Conservation (phyloP, 768 basidiomycete species). For the Porpolomopsis calyptriformis region DNA sequence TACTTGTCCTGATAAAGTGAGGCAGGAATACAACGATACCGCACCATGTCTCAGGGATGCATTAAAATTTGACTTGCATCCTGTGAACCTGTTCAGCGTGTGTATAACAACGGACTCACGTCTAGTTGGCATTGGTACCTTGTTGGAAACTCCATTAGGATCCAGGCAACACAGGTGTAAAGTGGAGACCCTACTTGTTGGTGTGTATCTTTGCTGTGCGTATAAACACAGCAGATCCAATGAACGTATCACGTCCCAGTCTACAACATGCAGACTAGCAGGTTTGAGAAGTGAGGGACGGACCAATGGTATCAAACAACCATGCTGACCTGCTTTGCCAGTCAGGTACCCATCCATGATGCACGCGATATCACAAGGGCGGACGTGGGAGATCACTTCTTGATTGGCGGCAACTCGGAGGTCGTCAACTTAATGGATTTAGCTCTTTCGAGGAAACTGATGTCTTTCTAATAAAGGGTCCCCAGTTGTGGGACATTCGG, state of each 20-base stretch:
- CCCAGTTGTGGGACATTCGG: constrained; percentile 69
- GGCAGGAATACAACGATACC: background rate
- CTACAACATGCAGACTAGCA: constrained; percentile 54
- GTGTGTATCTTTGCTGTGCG: constrained; percentile 25
- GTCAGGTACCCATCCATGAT: constrained; percentile 63
- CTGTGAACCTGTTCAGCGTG: constrained; percentile 59
- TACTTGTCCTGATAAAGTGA: constrained; percentile 8
- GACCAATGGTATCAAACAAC: constrained; percentile 10
- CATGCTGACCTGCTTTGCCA: too few species aligned
- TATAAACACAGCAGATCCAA: too few species aligned
- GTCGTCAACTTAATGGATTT: constrained; percentile 29
- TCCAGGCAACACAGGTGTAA: constrained; percentile 60
- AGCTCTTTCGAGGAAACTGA: constrained; percentile 23
- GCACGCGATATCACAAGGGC: constrained; percentile 62
- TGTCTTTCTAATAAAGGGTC: constrained; percentile 19
- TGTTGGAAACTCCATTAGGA: constrained; percentile 51
- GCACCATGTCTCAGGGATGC: constrained; percentile 45
- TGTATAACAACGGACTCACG: constrained; percentile 60
- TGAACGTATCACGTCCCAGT: constrained; percentile 38
- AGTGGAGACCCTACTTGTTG: constrained; percentile 63
- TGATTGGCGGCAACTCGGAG: constrained; percentile 69
- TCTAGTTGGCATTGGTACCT: constrained; percentile 57
- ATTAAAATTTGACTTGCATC: constrained; percentile 47
- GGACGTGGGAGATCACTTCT: constrained; percentile 43
- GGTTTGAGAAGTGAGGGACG: constrained; percentile 51